Base-by-base conservation (phyloP, 1,284 basidiomycete species). In the Apiotrichum akiyoshidainum region DNA sequence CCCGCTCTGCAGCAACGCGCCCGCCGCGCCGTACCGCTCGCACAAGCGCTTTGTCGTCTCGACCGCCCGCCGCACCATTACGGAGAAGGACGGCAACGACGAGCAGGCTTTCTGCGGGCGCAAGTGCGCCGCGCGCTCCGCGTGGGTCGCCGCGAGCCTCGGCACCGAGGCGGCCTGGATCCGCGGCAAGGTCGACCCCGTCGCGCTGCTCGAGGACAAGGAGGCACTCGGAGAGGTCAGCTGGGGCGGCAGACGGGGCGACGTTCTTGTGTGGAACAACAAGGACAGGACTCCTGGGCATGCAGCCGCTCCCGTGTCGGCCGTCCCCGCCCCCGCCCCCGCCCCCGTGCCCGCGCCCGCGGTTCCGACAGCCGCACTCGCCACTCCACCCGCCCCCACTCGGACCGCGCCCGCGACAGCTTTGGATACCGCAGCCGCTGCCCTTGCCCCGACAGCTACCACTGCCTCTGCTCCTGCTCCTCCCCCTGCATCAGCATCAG, bases 81-180 rank as follows among this genome's bases (percentile, higher is more conserved):
- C 65, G 12, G 61, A 66, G n/a, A 54, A 52, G 1, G 60, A 68
- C 31, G 73, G 72, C 1, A 75, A 75, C 50, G 60, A 58, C 19
- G 70, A 71, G 45, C 66, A 75, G 33, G 72, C 66, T 26, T 75
- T 63, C 48, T 75, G 73, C 48, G 45, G 46, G 12, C 62, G 57
- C 14, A 52, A 50, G 35, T 75, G 73, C 45, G 57, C 51, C n/a
- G 58, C 56, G 39, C 55, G 65, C 46, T 65, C 61, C 16, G 54
- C 44, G 13, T 75, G 65, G 66, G 62, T 74, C 14, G 63, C 65
- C 19, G 51, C 59, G 11, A 47, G 55, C 19, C 55, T 75, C 37
- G 65, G 57, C 5, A 63, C 50, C 14, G 69, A 71, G 54, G 67
- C 68, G 13, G 58, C 67, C 16, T 73, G 73, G 69, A 54, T 73